Percentiles rank a stretch among this genome's conserved stretches.
Conservation (phyloP, 2,329 filamentous ascomycete genomes). For the Dactylellina drechsleri region DNA sequence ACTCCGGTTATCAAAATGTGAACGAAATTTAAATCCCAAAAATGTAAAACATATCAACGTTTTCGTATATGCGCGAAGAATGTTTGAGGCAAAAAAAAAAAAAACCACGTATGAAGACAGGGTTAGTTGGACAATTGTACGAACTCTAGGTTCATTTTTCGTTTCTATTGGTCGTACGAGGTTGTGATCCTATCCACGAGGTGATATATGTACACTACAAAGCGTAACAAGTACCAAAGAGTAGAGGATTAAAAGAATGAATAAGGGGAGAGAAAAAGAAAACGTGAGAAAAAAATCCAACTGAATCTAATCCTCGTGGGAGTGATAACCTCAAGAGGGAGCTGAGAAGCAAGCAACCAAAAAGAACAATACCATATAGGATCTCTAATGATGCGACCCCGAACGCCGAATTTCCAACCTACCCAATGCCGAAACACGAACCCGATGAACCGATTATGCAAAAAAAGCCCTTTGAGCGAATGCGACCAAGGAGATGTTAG, state of each 20-base stretch:
- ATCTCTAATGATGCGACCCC: slow-evolving; percentile 30
- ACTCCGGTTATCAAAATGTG: slow-evolving; percentile 33
- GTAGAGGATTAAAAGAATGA: slow-evolving; percentile 15
- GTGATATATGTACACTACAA: slow-evolving; percentile 21
- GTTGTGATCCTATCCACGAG: slow-evolving; percentile 11
- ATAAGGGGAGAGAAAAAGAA: slow-evolving; percentile 1
- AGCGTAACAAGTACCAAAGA: slow-evolving; percentile 3
- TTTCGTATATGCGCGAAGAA: slow-evolving; percentile 33
- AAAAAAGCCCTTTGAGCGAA: slow-evolving; percentile 60
- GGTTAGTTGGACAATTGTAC: background rate
- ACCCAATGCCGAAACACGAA: slow-evolving; percentile 38
- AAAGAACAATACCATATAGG: slow-evolving; percentile 15
- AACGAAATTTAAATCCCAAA: slow-evolving; percentile 10
- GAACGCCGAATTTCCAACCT: slow-evolving; percentile 50
- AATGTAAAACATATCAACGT: slow-evolving; percentile 5
- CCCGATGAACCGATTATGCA: slow-evolving; percentile 58
- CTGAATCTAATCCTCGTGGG: background rate
- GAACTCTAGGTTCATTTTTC: slow-evolving; percentile 1
- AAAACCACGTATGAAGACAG: slow-evolving; percentile 18
- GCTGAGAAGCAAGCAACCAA: slow-evolving; percentile 19
- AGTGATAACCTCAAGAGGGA: slow-evolving; percentile 25
- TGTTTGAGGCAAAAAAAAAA: slow-evolving; percentile 13
- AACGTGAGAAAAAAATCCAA: slow-evolving; percentile 12
- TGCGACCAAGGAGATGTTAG: slow-evolving; percentile 57
- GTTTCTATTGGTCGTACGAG: slow-evolving; percentile 23